Conservation (phyloP, 2,329 filamentous ascomycete species). For the Colletotrichum sp. region DNA sequence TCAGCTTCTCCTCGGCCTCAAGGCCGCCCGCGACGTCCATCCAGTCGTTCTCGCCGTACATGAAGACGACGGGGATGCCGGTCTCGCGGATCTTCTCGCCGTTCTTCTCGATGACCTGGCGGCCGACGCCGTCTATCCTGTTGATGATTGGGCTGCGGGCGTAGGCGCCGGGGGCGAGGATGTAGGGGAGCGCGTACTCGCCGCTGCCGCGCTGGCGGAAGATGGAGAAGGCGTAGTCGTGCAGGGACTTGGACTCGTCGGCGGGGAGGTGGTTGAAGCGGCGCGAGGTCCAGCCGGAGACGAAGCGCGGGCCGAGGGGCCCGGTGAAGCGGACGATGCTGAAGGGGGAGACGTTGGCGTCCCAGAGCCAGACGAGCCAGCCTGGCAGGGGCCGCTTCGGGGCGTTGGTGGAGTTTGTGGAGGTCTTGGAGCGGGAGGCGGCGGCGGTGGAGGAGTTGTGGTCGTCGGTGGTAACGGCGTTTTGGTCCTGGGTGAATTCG, state of each 20-base stretch:
- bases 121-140: slow-evolving; percentile 83
- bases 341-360: slow-evolving; percentile 95
- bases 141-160: slow-evolving; percentile 87
- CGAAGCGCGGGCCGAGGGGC: slow-evolving; percentile 87
- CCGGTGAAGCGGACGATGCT: slow-evolving; percentile 87
- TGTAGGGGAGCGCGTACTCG: slow-evolving; percentile 91
- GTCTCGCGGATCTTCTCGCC: slow-evolving; percentile 49
- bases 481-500: slow-evolving; percentile 81
- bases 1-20: slow-evolving; percentile 80
- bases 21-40: slow-evolving; percentile 93
- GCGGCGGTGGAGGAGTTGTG: slow-evolving; percentile 27
- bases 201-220: slow-evolving; percentile 92
- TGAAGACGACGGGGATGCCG: slow-evolving; percentile 84
- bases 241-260: slow-evolving; percentile 81
- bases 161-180: slow-evolving; percentile 92
- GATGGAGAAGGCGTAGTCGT: slow-evolving; percentile 92
- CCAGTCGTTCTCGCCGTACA: slow-evolving; percentile 99
- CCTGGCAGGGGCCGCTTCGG: slow-evolving; percentile 70
- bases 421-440: slow-evolving; percentile 34
- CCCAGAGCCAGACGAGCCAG: slow-evolving; percentile 95
- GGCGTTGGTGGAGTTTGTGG: slow-evolving; percentile 37
- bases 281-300: slow-evolving; percentile 93
- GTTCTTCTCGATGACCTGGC: slow-evolving; percentile 59
- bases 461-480: slow-evolving; percentile 50
- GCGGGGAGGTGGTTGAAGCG: slow-evolving; percentile 88